Base-by-base conservation (phyloP, 2,329 filamentous ascomycete species). In the Fonsecaea pedrosoi region DNA sequence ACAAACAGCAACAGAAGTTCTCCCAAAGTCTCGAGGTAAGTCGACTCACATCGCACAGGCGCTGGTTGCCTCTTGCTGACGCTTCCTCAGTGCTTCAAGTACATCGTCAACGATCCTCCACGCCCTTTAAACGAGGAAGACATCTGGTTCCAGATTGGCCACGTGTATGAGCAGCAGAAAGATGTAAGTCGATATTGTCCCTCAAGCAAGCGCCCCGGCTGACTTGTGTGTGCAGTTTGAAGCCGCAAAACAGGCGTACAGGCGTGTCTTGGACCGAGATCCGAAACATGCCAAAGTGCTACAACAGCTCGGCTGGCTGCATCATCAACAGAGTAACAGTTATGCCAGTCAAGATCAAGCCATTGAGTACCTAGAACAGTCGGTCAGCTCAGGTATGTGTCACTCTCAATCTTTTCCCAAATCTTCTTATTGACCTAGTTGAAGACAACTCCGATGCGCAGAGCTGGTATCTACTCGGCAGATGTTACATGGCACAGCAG, bases 111-210 rank as follows among this genome's bases (percentile, higher is more conserved):
- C 72, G 94, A 96, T 61, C 94, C 95, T 34, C 95, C 95, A 2
- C 89, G 92, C 3, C 95, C 95, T 2, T 80, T 99, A 73, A 97
- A 94, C 0, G 94, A 98, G 78, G 94, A 98, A 78, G 95, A 99
- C 74, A 99, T 99, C 68, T 98, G 94, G 94, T 99, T 99, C 83
- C 95, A 99, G 79, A 98, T 99, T 76, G 95, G 95, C 32, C 95
- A 99, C 78, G 95, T 99, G 58, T 94, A 99, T 75, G 95, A 99
- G 77, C 95, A 98, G 76, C 94, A 98, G 79, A 98, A 98, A 85
- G 95, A 99, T 75, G 94, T 97, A 84, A 82, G 92, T 85, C n/a
- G 30, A 42, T 42, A 55, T n/a, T 12, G 21, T 30, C 62, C 60
- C 8, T 13, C 10, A 7, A 32, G 15, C 18, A n/a, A 30, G 25